Evolutionary conservation across 345 rosid genomes (phyloP).

Genomic region (Bretschneidera sinensis): DNA sequence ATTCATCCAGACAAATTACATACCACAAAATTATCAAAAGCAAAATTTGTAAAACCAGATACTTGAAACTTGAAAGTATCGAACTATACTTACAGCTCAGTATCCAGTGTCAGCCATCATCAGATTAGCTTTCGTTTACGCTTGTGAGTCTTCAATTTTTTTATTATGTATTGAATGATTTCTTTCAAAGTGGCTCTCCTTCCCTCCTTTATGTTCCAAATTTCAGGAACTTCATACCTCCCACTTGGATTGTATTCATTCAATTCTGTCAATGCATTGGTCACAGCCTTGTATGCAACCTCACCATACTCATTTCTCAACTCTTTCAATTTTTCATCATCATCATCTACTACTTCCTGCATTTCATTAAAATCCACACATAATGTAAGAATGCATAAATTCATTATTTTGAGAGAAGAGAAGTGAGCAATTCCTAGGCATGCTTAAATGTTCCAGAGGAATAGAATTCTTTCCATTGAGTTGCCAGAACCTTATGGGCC

Average conservation of each 20-base stretch:
- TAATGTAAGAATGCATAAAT: too few species aligned
- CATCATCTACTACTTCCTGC: conserved; percentile 64
- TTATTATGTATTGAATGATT: conserved; percentile 8
- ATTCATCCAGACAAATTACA: too few species aligned
- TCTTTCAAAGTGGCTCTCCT: conserved; percentile 23
- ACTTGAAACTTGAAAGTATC: too few species aligned
- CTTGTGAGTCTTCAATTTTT: conserved; percentile 13
- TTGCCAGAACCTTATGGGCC: background rate
- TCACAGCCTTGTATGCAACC: conserved; percentile 54
- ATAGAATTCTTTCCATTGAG: conserved; percentile 14
- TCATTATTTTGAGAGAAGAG: too few species aligned
- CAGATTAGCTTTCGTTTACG: too few species aligned
- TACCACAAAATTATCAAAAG: too few species aligned
- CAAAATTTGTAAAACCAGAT: too few species aligned
- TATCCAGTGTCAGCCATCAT: too few species aligned
- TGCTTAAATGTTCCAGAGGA: too few species aligned
- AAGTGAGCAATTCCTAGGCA: too few species aligned
- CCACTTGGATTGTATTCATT: conserved; percentile 95
- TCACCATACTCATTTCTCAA: conserved; percentile 55
- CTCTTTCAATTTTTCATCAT: conserved; percentile 59
- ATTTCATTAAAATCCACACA: conserved; percentile 27
- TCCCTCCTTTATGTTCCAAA: conserved; percentile 48
- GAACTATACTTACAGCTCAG: too few species aligned
- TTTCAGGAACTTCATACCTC: conserved; percentile 64
- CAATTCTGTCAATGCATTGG: conserved; percentile 59